A percentile compares a stretch with the other conserved stretches of the same genome.
Evolutionary conservation across 768 basidiomycete genomes (phyloP).

Genomic region (Boletales sp.): DNA sequence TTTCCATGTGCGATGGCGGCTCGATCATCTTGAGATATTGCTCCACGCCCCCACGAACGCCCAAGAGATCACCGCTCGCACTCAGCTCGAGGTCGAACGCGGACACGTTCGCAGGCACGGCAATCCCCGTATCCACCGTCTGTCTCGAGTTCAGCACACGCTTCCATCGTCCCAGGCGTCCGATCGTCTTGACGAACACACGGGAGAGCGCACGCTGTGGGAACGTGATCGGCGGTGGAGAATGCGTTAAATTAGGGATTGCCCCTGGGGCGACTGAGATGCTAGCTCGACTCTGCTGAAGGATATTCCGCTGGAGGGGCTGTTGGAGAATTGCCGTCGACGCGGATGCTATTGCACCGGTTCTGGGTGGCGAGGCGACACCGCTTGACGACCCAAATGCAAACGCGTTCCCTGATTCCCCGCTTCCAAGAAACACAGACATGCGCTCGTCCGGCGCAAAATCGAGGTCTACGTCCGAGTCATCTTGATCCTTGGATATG

Average conservation of each 20-base stretch:
- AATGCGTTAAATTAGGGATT: slow-evolving; percentile 23
- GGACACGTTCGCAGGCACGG: slow-evolving; percentile 47
- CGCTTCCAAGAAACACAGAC: slow-evolving; percentile 33
- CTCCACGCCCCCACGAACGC: slow-evolving; percentile 60
- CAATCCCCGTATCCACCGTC: slow-evolving; percentile 33
- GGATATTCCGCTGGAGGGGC: slow-evolving; percentile 49
- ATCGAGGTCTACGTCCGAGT: slow-evolving; percentile 77
- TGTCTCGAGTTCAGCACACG: slow-evolving; percentile 61
- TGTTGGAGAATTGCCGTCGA: slow-evolving; percentile 64
- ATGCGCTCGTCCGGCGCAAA: slow-evolving; percentile 55
- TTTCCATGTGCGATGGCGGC: slow-evolving; percentile 15
- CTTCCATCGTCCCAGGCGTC: slow-evolving; percentile 78
- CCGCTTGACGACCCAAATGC: slow-evolving; percentile 26
- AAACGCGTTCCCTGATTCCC: slow-evolving; percentile 46
- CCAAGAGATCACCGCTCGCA: slow-evolving; percentile 57
- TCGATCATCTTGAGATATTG: slow-evolving; percentile 61
- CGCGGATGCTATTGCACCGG: slow-evolving; percentile 49
- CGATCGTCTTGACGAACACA: slow-evolving; percentile 77
- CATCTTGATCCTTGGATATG: slow-evolving; percentile 43
- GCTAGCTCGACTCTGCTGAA: slow-evolving; percentile 42
- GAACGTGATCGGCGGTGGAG: slow-evolving; percentile 38
- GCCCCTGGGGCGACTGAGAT: slow-evolving; percentile 24
- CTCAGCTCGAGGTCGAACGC: slow-evolving; percentile 69
- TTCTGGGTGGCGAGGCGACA: slow-evolving; percentile 34
- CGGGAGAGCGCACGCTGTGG: slow-evolving; percentile 68